Evolutionary conservation across 805 yeast genomes (phyloP), one percentile per base, ranked within the genome.

Genomic region (Ogataea ganodermae): DNA sequence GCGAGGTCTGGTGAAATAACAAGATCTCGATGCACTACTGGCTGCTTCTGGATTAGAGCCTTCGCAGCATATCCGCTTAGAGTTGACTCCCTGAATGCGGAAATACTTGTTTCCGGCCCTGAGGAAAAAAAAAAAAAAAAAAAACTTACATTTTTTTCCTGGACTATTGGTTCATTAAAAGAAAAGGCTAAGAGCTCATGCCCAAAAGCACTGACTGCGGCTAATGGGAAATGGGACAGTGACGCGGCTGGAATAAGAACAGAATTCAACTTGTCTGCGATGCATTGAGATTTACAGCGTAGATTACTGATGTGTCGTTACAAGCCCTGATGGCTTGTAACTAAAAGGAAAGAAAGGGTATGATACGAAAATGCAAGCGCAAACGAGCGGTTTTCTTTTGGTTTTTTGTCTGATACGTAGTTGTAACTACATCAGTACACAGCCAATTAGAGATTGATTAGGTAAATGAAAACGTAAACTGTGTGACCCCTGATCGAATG

Each of bases 291-390:
- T 8, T 8, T 22, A 8, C 8, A 6, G 24, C 24, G 24, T 22
- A 22, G 8, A 8, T 22, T 22, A 22, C 24, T 6, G n/a, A 27
- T 41, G 35, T 9, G 35, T 28, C 24, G 28, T 31, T 14, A 13
- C 36, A 18, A 10, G 4, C 14, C 21, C 14, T 21, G 12, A 18
- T 18, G 14, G 2, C 23, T 23, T n/a, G n/a, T n/a, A 14, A 13
- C 43, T 39, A 39, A 41, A 32, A 41, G 35, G 32, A 41, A 36
- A 23, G 40, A 41, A 32, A 41, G 35, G 32, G 32, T 23, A 23
- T 30, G 30, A 20, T 16, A 17, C 10, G n/a, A 33, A 18, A 36
- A 8, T 8, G 18, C 14, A 36, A 24, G 40, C 31, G 20, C 28
- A 36, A 23, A n/a, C 31, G 31, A 24, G 21, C 31, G 40, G 40